These are phyloP conservation scores for Mortierella hygrophila DNA, from an alignment of 192 early-diverging fungal species.

Conservation along the genomic window DNA sequence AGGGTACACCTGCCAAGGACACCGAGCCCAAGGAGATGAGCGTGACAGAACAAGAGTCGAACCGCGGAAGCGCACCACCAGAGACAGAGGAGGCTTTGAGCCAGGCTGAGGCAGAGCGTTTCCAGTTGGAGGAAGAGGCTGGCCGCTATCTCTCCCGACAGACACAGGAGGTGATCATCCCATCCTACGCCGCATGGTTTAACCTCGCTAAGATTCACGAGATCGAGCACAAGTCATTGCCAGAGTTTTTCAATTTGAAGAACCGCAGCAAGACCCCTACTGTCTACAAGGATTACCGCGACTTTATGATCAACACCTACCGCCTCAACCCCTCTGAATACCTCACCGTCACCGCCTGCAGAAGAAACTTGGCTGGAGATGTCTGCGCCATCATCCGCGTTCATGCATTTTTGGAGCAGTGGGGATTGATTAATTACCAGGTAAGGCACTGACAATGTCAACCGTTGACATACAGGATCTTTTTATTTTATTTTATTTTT, in stretches of 20 bases:
- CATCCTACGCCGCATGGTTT: conserved; percentile 96
- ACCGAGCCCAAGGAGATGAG: conserved; percentile 42
- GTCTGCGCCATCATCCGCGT: conserved; percentile 99
- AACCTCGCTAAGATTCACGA: conserved; percentile 82
- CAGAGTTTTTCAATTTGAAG: conserved; percentile 96
- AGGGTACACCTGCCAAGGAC: conserved; percentile 23
- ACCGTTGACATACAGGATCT: background rate
- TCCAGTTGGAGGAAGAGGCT: conserved; percentile 73
- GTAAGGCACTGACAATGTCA: conserved; percentile 49
- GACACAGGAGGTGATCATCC: conserved; percentile 81
- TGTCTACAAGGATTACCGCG: conserved; percentile 95
- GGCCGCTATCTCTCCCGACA: conserved; percentile 75
- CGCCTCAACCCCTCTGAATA: conserved; percentile 96
- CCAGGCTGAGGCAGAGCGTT: conserved; percentile 53
- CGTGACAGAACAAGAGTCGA: conserved; percentile 36
- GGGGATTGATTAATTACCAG: conserved; percentile 99
- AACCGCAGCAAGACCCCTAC: conserved; percentile 94
- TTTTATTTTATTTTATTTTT: conserved; percentile 2
- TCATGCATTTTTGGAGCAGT: conserved; percentile 98
- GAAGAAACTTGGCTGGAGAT: conserved; percentile 97
- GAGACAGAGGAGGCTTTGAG: conserved; percentile 35
- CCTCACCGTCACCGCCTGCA: conserved; percentile 97
- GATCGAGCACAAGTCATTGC: conserved; percentile 90
- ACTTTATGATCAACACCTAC: conserved; percentile 99
- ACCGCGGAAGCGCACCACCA: conserved; percentile 45